Evolutionary conservation across 805 yeast species (phyloP), one percentile per base, ranked within the genome.

Genomic region (Pichia sporocuriosa): DNA sequence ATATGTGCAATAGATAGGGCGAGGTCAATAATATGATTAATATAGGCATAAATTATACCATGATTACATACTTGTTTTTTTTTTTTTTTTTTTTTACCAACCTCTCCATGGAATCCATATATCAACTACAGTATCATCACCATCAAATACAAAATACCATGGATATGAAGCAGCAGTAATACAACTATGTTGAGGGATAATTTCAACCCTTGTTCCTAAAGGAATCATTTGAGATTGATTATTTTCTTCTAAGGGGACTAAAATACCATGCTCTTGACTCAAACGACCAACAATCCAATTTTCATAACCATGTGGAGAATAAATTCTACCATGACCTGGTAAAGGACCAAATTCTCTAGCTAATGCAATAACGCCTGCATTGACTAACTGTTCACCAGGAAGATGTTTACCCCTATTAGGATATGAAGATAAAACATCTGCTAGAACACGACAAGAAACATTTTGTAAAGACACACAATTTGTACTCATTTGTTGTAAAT

Each of bases 211-310:
- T 1, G 77, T 67, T 1, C 87, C 87, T 25, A 62, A 49, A 20
- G 79, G 79, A 20, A 76, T 65, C 53, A 76, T 57, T 32, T 60
- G 43, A 15, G 65, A 56, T 12, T 54, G 48, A 2, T 53, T 39
- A 4, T 53, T 39, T 6, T 37, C 36, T 2, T 58, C 62, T 6
- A n/a, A n/a, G n/a, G 84, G 79, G 15, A 63, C 66, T 37, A 84
- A 59, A 31, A 84, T 78, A 10, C 93, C 94, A 55, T 84, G 94
- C 53, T 84, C 94, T 57, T 84, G 93, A 42, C 84, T 76, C 35
- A 84, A 59, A 49, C 88, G 67, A 27, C 77, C 83, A 12, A 84
- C 43, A 16, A 44, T 43, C 89, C 89, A 84, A 34, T 69, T 63
- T 6, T 70, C 73, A 51, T 66, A 74, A 1, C 65, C 64, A 12